Evolutionary conservation across 805 yeast genomes (phyloP), one percentile per base, ranked within the genome.

Genomic region (Metschnikowia vanudenii): DNA sequence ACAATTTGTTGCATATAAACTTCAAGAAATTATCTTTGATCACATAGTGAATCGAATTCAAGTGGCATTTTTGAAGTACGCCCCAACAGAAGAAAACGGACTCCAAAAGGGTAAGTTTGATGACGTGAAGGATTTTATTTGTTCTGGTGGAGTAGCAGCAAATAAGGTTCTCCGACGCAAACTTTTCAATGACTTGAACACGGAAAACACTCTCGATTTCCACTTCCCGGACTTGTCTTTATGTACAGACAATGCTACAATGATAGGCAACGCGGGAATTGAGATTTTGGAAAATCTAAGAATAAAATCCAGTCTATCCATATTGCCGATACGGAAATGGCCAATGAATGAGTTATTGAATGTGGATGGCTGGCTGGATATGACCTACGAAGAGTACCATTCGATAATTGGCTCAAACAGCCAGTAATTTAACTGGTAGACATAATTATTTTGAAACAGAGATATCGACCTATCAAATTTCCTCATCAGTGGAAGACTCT

Each of bases 181-280:
- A 67, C 61, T 86, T 5, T 55, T 60, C 39, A 54, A 58, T 1
- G 70, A 73, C 3, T 63, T 81, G n/a, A 43, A 64, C 3, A 30
- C 43, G 35, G 46, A 37, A 24, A 24, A 41, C 6, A 32, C 41
- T 2, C 45, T 63, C n/a, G 55, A 61, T 1, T 79, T 82, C 38
- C 79, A 79, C 53, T 88, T 82, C 56, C 96, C 97, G 0, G 81
- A 79, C 17, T 69, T 82, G 2, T 65, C 74, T 1, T 68, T 90
- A 49, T 94, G 99, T 61, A 89, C 97, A 0, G 99, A 94, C 60
- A 94, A 94, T 63, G 96, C 97, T 0, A 80, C 89, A 2, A 94
- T 94, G 99, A 94, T 94, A 43, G 99, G 97, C 1, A 88, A 95
- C 82, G 96, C 98, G 0, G 99, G 97, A 0, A 88, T 92, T 8